Base-by-base conservation (phyloP, 306 rosid species). In the Glycine soja region DNA sequence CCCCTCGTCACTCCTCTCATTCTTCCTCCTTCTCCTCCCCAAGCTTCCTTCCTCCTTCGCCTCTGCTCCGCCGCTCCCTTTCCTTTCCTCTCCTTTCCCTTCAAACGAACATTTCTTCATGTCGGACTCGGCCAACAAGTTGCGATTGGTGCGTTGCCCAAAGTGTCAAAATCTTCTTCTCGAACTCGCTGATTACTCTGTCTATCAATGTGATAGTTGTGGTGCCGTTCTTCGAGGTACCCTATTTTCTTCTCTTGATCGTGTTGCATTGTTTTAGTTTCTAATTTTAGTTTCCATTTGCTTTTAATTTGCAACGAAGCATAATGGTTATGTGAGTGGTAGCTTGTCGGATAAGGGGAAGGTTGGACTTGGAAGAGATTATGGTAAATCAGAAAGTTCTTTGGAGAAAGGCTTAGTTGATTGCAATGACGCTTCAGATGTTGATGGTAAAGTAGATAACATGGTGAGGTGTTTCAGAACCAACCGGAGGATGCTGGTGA, bases 191-290 rank as follows among this genome's bases (percentile, higher is more conserved):
- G 97, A 90, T 87, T 91, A 91, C 85, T 85, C 97, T 81, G 91
- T 93, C 48, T 93, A 90, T 76, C 97, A 89, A 88, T 95, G 99
- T 77, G 98, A 97, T 83, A 97, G 98, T 42, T 95, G 99, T 12
- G 97, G 96, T 71, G 90, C 99, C 72, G 93, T 95, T 84, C 97
- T 95, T 65, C 81, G 93, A 91, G 98, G 99, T 93, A 82, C 24
- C 43, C 63, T 51, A 57, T 72, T 51, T 38, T n/a, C 18, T 36
- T 50, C 45, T 47, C 14, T 42, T 8, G 7, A 3, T 7, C 8
- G 45, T 45, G 10, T 68, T 16, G 18, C 74, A 10, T 68, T 64
- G 38, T 15, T 61, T 73, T 45, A 18, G 83, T 59, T 48, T 68
- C 74, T 88, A 50, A 83, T 68, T 47, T 10, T 54, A 34, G 38